Evolutionary conservation across 2,329 filamentous ascomycete species (phyloP), one percentile per base, ranked within the genome.

Genomic region (Botryosphaeria dothidea): DNA sequence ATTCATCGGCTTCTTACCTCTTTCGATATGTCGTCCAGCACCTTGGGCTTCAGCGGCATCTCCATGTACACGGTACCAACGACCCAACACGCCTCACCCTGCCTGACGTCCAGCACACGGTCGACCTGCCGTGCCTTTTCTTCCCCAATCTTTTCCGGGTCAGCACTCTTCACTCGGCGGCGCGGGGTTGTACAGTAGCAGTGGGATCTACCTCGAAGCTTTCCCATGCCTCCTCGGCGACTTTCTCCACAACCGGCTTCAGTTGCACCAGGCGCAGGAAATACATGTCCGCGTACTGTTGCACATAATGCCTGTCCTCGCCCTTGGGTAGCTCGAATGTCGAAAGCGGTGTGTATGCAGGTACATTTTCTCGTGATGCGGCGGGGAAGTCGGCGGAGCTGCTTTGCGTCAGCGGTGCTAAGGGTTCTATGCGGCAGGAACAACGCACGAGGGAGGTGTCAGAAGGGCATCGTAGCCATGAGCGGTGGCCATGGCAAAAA

Each of bases 211-310:
- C 85, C 75, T 83, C 85, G 62, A 92, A 90, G 60, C 87, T 90
- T 52, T 87, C 84, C 92, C 95, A 99, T 6, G 90, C 88, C 36
- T 89, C 88, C 17, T 81, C 79, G 0, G 93, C 94, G 58, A 91
- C 84, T 67, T 86, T 79, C 71, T 96, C 92, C 0, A 96, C 91
- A 0, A 87, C 85, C 9, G 93, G 91, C 79, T 94, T 97, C 76
- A 99, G 87, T 78, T 91, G 91, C 41, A 92, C 88, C 25, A 99
- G 85, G 13, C 95, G 91, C 71, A 97, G 77, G 75, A 97, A 99
- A 84, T 99, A 99, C 87, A 98, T 94, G 78, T 99, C 95, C 68
- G 91, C 92, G 85, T 92, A 99, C 80, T 99, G 95, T 77, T 98
- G 95, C 76, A 93, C 85, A 77, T 98, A 99, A 63, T 93, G 90